phyloP scores from a whole-genome alignment of 257 asterid species.

The Hygrophila difformis region DNA sequence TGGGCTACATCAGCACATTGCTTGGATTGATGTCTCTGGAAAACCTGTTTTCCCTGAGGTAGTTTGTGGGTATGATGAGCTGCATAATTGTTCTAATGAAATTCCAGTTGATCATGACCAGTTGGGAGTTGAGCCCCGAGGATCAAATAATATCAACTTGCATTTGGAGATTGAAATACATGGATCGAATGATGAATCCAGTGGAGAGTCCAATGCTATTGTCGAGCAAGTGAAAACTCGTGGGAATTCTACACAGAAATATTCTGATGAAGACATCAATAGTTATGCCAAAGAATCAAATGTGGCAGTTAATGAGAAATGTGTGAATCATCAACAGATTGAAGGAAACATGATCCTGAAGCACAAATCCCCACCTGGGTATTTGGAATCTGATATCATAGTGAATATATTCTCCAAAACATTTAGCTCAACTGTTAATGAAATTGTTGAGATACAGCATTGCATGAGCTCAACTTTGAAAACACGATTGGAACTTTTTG shows the following conservation, averaged over 20 bases:
- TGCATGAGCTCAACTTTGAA: conserved; percentile 32
- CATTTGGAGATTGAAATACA: conserved; percentile 66
- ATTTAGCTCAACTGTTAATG: conserved; percentile 27
- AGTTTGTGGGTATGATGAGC: conserved; percentile 28
- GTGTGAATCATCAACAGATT: conserved; percentile 22
- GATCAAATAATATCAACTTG: conserved; percentile 44
- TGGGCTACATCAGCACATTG: conserved; percentile 57
- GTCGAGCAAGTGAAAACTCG: conserved; percentile 28
- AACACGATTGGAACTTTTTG: conserved; percentile 58
- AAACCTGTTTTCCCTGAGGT: conserved; percentile 73
- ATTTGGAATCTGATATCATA: conserved; percentile 29
- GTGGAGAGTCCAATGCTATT: conserved; percentile 63
- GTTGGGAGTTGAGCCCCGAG: too few species aligned
- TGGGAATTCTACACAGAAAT: conserved; percentile 24
- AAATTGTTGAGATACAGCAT: conserved; percentile 34
- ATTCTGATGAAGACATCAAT: conserved; percentile 30
- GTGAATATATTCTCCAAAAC: conserved; percentile 43
- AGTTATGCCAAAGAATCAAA: conserved; percentile 25
- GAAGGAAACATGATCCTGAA: conserved; percentile 16
- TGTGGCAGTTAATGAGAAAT: conserved; percentile 23
- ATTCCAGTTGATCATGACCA: conserved; percentile 21
- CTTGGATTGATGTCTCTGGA: conserved; percentile 85
- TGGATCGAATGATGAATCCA: conserved; percentile 54
- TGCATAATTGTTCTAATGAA: conserved; percentile 15
- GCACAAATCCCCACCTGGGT: conserved; percentile 14